Base-by-base conservation (phyloP, 1,284 basidiomycete species). In the Cryptococcus sp. region DNA sequence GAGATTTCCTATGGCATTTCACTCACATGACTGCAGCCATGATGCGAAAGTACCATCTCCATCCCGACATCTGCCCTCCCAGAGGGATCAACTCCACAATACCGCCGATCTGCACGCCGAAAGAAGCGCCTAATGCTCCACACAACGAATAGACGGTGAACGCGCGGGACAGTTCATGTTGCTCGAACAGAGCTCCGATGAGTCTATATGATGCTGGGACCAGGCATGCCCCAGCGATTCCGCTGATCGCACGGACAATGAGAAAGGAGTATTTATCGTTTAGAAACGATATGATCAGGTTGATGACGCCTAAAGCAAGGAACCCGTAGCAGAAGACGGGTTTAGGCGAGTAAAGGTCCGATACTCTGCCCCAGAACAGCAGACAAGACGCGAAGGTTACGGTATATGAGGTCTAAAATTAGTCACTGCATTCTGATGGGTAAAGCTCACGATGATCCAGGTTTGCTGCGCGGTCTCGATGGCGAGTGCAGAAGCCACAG, bases 1-100 rank as follows among this genome's bases (percentile, higher is more conserved):
- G 30, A 35, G 2, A 35, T 10, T 35, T 35, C 13, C 13, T 13
- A 10, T 8, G 30, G 5, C 30, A 10, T 10, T 35, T 35, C 30
- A 35, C 30, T 35, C 30, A 35, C 30, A 61, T 52, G n/a, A 62
- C 20, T 60, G 70, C 60, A 61, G 76, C 54, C 63, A 80, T 25
- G 64, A 78, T 13, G 49, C 69, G 30, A 68, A 80, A 68, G 71
- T 79, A 69, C 76, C 78, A 65, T 39, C 61, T 42, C 70, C 71
- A 63, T 52, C 63, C 11, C 52, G 71, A 54, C 61, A 75, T 55
- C 55, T 72, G 57, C 60, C 74, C 58, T n/a, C 22, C 22, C 6
- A n/a, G n/a, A 63, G 71, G 47, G 71, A 76, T 59, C 62, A 75
- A 58, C 52, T 62, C 61, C 55, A 73, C 47, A 16, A 65, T 27